Base-by-base conservation (phyloP, 768 basidiomycete genomes). In the Leccinellum albellum region DNA sequence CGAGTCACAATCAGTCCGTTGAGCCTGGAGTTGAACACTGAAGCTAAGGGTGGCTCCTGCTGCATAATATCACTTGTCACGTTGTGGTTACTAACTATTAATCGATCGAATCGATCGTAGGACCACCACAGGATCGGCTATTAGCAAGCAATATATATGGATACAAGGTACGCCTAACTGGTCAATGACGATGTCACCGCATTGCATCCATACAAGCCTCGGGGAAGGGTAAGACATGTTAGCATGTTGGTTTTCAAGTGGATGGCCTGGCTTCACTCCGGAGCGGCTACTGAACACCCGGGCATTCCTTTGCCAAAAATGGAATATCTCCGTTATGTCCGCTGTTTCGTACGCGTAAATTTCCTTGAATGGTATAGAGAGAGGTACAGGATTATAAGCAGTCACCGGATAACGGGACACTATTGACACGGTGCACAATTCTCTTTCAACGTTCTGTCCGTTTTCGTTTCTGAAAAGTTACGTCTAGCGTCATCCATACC, bases 371-470 rank as follows among this genome's bases (percentile, higher is more conserved):
- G 50, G 66, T 3, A 40, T 29, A 49, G 42, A 23, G 29, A 54
- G 50, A 33, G 46, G 54, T 61, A 73, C 70, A 63, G 72, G 64
- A 66, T 66, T 58, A 67, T 50, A 6, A 54, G 26, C 52, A 32
- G 33, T 13, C 24, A 45, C 63, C 70, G 66, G 68, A 59, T 55
- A 62, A 42, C 68, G 46, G 64, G 51, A 60, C 61, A 49, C 46
- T 2, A 29, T 21, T 47, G 46, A 24, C 55, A 57, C 50, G 55
- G 56, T 42, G 14, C 47, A 50, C 47, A 53, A 37, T 35, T 26
- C 26, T 53, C 54, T 49, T 57, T 49, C 62, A 31, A 52, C 46
- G 50, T 50, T 50, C 47, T 56, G 42, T 42, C 55, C 40, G 23
- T 61, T 40, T 40, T 61, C 29, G 48, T 55, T 51, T 58, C 51